Evolutionary conservation across 768 basidiomycete species (phyloP), one percentile per base, ranked within the genome.

Genomic region (Termitomyces sp.): DNA sequence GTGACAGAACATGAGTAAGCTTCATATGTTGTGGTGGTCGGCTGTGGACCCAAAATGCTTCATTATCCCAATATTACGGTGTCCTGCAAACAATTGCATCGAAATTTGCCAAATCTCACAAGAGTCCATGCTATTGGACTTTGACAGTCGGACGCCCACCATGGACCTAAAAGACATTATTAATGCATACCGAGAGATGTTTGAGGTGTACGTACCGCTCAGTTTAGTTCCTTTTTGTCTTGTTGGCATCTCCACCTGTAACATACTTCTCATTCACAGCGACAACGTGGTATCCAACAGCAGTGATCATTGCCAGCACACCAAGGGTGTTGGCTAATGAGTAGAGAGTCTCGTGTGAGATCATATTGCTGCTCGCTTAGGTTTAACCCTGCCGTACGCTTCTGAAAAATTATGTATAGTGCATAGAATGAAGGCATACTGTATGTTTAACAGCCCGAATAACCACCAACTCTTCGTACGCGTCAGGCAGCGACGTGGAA

Each of bases 251-350:
- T n/a, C 46, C 63, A 54, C 47, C 66, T 59, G 59, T 60, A 57
- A 70, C 68, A 67, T 67, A 79, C 59, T 68, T 66, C 21, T 84
- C 83, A 64, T 95, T 95, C 59, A 96, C 91, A 35, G 91, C 87
- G 50, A 98, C 75, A 64, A 96, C 83, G 74, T 98, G 95, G 71
- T 95, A 97, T 47, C 84, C 81, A 53, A 98, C 86, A 54, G 94
- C 87, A 5, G 89, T 85, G 62, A 92, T 65, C 87, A 98, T 93
- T 30, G 95, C 90, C 52, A 91, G 75, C 38, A 86, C 76, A 38
- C 94, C 94, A 17, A 95, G 84, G 30, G 83, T 75, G 71, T 93
- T 94, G 57, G 92, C 88, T 53, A 96, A 79, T 54, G 81, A 78
- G 71, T 91, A 90, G 37, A 96, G 79, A 6, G 91, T 91, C 59